Conservation (phyloP, 768 basidiomycete species). For the Agrocybe pediades region DNA sequence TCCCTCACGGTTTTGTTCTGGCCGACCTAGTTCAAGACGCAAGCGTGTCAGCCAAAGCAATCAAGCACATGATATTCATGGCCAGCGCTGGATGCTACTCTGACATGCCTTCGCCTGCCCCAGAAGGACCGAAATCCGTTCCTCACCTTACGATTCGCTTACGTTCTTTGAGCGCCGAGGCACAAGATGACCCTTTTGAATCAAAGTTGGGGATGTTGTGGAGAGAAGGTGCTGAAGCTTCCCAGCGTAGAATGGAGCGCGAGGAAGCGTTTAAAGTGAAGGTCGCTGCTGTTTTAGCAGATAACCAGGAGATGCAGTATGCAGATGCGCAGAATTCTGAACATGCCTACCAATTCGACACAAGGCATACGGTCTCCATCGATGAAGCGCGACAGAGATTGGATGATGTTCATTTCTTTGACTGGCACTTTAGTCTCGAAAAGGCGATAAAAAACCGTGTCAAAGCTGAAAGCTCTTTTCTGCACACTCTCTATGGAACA, state of each 20-base stretch:
- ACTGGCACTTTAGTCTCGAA: conserved; percentile 67
- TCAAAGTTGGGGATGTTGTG: conserved; percentile 73
- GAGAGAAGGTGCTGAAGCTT: conserved; percentile 72
- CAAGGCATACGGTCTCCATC: conserved; percentile 66
- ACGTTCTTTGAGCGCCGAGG: conserved; percentile 70
- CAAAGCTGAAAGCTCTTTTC: conserved; percentile 47
- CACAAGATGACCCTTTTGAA: conserved; percentile 86
- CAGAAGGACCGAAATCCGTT: conserved; percentile 73
- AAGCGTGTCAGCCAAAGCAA: conserved; percentile 67
- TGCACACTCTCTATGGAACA: conserved; percentile 46
- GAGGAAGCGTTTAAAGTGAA: conserved; percentile 84
- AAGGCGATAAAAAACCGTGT: conserved; percentile 47
- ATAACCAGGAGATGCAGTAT: conserved; percentile 34
- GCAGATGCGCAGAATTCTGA: conserved; percentile 23
- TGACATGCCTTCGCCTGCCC: conserved; percentile 59
- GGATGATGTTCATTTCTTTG: conserved; percentile 65
- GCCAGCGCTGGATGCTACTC: conserved; percentile 52
- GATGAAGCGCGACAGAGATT: conserved; percentile 73
- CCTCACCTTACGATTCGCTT: conserved; percentile 64
- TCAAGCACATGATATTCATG: conserved; percentile 67
- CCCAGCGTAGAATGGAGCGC: conserved; percentile 66
- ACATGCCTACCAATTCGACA: conserved; percentile 63
- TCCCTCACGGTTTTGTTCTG: conserved; percentile 78
- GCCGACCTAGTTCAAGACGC: conserved; percentile 76
- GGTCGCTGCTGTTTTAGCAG: conserved; percentile 60